Base-by-base conservation (phyloP, 176 grass and related monocot species). In the Bromus sterilis region DNA sequence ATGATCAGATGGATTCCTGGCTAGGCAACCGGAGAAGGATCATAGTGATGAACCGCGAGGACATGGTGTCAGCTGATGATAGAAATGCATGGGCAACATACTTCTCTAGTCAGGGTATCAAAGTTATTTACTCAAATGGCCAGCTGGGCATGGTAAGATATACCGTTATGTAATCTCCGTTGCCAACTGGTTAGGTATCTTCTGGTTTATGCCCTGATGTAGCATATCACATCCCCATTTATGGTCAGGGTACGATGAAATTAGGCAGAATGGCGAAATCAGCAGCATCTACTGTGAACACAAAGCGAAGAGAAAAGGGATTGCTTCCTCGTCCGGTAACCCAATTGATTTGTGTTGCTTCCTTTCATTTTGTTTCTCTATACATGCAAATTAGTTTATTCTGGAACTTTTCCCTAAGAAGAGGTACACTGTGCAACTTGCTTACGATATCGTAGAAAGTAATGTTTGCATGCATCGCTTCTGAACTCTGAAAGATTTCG, bases 1-100 rank as follows among this genome's bases (percentile, higher is more conserved):
- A 77, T 77, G 66, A 66, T 35, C 69, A 95, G 93, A 98, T 98
- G 93, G 96, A 98, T 91, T 82, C 83, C 36, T 98, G 96, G 96
- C 82, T 98, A 79, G 93, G 91, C 20, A 98, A 86, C 51, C 79
- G 91, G 36, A 98, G 80, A 86, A 95, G 78, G 55, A 98, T 98
- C 82, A 77, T 98, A 80, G 96, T 98, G 86, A 78, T 98, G 75
- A 98, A 98, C 36, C 91, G 96, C 5, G 93, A 99, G 85, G 96
- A 98, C 78, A 98, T 98, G 96, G 86, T 98, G 44, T 95, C 93
- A 24, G 82, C 71, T 37, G 80, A 90, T 37, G 96, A 98, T 79
- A 91, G 86, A 84, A 98, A 95, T 91, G 82, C 88, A 58, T 98
- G 96, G 96, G 90, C 88, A 37, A 88, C 86, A 80, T 98, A 91